Evolutionary conservation across 306 rosid genomes (phyloP).

Genomic region (Biancaea sappan): DNA sequence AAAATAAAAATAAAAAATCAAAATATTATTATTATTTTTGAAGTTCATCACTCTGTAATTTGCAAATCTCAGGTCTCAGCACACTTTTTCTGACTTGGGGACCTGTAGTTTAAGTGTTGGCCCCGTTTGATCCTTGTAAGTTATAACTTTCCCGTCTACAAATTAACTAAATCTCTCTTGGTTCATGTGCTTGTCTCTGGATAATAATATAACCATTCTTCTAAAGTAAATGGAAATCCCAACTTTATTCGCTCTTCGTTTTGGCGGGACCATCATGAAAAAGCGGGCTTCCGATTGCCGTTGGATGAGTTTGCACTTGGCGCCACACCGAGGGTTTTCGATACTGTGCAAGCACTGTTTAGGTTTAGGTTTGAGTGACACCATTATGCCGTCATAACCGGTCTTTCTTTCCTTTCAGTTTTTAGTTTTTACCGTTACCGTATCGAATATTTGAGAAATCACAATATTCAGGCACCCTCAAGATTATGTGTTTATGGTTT

Average conservation of each 20-base stretch:
- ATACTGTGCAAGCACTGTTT: neutral
- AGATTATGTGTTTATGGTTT: conserved; percentile 1
- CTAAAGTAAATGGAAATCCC: conserved; percentile 2
- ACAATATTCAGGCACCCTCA: too few relatives aligned
- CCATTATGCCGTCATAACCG: neutral
- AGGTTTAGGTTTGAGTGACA: neutral
- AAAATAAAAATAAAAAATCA: too few relatives aligned
- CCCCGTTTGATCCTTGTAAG: conserved; percentile 2
- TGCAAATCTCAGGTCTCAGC: neutral
- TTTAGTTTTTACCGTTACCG: neutral
- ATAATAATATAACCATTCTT: conserved; percentile 7
- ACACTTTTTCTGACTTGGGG: neutral
- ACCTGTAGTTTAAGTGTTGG: neutral
- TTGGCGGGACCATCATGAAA: conserved; percentile 31
- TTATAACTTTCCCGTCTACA: conserved; percentile 18
- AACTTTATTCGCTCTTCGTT: conserved; percentile 30
- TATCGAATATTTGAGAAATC: too few relatives aligned
- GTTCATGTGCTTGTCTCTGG: conserved; percentile 31
- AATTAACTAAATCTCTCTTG: conserved; percentile 26
- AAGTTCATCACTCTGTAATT: too few relatives aligned
- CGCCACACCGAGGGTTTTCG: conserved; percentile 12
- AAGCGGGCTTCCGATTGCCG: conserved; percentile 1
- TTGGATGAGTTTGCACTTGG: neutral
- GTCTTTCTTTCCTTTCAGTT: neutral
- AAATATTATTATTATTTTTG: too few relatives aligned